These are phyloP conservation scores for Fomitopsis serialis DNA, from an alignment of 768 basidiomycete genomes.

Conservation along the genomic window DNA sequence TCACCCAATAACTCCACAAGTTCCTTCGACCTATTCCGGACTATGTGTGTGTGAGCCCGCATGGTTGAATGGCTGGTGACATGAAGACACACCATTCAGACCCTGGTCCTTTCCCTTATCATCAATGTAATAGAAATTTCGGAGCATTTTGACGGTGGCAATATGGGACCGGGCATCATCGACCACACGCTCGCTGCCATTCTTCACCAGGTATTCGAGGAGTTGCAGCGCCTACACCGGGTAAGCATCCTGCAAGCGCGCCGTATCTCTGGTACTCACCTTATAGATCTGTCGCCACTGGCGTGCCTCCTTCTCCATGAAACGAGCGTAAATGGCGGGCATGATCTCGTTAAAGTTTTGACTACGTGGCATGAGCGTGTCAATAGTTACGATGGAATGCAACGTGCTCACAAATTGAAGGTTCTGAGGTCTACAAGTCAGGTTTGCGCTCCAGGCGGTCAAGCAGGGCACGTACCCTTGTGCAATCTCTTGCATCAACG, in stretches of 20 bases:
- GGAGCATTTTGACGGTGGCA: constrained; percentile 93
- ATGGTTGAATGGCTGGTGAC: no score
- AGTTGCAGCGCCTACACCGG: constrained; percentile 76
- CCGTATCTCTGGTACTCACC: constrained; percentile 31
- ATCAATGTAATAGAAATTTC: constrained; percentile 97
- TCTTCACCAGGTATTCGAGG: constrained; percentile 93
- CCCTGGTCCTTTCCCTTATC: constrained; percentile 99
- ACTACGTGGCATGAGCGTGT: constrained; percentile 34
- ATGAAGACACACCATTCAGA: constrained; percentile 70
- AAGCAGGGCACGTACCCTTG: constrained; percentile 65
- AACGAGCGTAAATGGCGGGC: constrained; percentile 91
- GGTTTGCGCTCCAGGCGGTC: not conserved
- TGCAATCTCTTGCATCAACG: constrained; percentile 97
- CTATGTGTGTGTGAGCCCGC: constrained; percentile 36
- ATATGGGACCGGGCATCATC: constrained; percentile 95
- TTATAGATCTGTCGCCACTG: constrained; percentile 99
- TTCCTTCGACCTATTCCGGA: constrained; percentile 91
- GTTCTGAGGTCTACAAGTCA: constrained; percentile 49
- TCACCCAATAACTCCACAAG: constrained; percentile 88
- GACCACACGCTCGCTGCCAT: constrained; percentile 95
- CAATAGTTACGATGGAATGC: not conserved
- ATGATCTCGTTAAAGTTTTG: constrained; percentile 99
- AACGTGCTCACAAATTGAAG: constrained; percentile 82
- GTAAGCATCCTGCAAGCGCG: not conserved
- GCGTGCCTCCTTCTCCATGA: constrained; percentile 97